Base-by-base conservation (phyloP, 148 eudicot genomes). In the Camellia sinensis region DNA sequence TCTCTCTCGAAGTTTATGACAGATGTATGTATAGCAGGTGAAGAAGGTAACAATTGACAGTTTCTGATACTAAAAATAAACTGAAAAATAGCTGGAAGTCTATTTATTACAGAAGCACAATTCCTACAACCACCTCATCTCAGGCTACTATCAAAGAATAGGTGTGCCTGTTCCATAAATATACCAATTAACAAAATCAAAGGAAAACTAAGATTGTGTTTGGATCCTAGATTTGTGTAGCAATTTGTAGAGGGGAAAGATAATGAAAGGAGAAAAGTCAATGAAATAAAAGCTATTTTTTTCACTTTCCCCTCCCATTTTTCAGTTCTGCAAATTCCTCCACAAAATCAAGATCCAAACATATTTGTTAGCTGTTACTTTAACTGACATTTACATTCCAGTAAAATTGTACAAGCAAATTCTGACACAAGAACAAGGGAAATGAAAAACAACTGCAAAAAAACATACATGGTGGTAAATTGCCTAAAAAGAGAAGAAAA, bases 361-460 rank as follows among this genome's bases (percentile, higher is more conserved):
- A 29, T 29, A 29, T 29, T 9, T 1, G 44, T 37, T 57, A 14
- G 21, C 14, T n/a, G 67, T 75, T 62, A 60, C 78, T 75, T 48
- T 40, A 60, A 41, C 9, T 45, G 45, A 14, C 76, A 82, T 82
- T 78, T 82, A 82, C 81, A 82, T 11, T 53, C 78, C 78, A 10
- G 40, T 52, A 64, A 29, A 4, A 50, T 64, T 78, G 37, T 78
- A 82, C 84, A 82, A 62, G 57, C 40, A 64, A 15, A 15, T 78
- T 43, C 37, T 4, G 60, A 10, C 62, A 40, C 50, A 22, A 64
- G 22, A 67, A 67, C 72, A 43, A 69, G 40, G 43, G 21, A 78
- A 63, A 59, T 29, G 63, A 70, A 57, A 5, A 2, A 70, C 54
- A 6, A 65, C 7, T 3, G 19, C 46, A 68, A 45, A 48, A 68